A percentile compares a stretch with the other conserved stretches of the same genome.
Evolutionary conservation across 805 yeast genomes (phyloP).

Genomic region (Candida ipomoeae): DNA sequence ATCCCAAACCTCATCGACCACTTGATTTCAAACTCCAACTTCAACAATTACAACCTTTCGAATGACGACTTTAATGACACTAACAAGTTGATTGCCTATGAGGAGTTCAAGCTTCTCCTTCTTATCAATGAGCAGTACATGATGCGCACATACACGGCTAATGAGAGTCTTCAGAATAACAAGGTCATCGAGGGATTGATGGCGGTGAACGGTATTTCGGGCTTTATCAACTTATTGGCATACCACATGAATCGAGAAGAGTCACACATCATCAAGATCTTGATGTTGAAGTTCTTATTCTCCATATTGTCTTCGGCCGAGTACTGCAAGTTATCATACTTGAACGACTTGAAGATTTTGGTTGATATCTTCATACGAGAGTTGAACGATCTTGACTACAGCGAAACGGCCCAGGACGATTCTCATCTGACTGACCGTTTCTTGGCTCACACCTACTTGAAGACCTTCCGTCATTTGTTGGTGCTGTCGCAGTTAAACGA

Average conservation of each 20-base stretch:
- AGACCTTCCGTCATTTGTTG: constrained; percentile 71
- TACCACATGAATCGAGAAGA: constrained; percentile 70
- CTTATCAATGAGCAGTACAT: constrained; percentile 86
- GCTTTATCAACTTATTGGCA: constrained; percentile 57
- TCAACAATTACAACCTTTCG: constrained; percentile 30
- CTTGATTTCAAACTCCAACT: constrained; percentile 31
- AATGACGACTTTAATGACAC: constrained; percentile 35
- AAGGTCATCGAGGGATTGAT: constrained; percentile 50
- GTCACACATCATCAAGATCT: constrained; percentile 66
- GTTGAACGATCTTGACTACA: constrained; percentile 59
- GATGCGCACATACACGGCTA: constrained; percentile 46
- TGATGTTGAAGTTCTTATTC: constrained; percentile 75
- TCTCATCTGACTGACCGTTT: constrained; percentile 51
- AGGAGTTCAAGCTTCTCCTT: constrained; percentile 66
- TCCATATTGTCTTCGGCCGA: constrained; percentile 62
- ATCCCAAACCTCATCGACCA: constrained; percentile 28
- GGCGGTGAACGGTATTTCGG: constrained; percentile 51
- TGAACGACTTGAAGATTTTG: constrained; percentile 80
- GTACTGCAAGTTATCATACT: constrained; percentile 66
- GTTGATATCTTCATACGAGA: constrained; percentile 82
- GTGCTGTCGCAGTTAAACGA: constrained; percentile 56
- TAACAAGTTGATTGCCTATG: constrained; percentile 49
- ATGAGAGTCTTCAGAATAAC: constrained; percentile 32
- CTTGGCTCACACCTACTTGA: constrained; percentile 46
- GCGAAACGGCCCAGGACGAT: constrained; percentile 9